Evolutionary conservation across 306 rosid species (phyloP).

Genomic region (Glycine latifolia): DNA sequence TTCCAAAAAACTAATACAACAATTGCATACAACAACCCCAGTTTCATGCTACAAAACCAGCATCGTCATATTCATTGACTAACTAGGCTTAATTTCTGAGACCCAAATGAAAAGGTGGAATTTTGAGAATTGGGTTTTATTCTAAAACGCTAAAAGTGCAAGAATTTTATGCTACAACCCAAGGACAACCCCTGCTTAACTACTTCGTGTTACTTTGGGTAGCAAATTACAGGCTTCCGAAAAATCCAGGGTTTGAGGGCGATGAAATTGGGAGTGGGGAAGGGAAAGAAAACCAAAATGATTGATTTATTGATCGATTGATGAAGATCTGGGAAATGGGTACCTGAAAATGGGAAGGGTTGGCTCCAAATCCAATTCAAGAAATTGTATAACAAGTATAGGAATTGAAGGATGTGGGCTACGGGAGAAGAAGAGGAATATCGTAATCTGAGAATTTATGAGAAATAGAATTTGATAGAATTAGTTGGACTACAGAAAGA

Average conservation of each 20-base stretch:
- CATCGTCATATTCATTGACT: constrained; percentile 41
- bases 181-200: constrained; percentile 1
- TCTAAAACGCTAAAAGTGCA: background rate
- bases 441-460: background rate
- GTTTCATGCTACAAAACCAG: constrained; percentile 46
- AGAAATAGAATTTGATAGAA: background rate
- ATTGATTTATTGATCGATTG: background rate
- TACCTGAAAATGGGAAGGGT: constrained; percentile 2
- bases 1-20: constrained; percentile 28
- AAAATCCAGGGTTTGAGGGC: constrained; percentile 35
- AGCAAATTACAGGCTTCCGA: background rate
- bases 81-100: constrained; percentile 11
- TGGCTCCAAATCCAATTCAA: background rate
- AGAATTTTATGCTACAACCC: background rate
- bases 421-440: background rate
- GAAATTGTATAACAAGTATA: background rate
- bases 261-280: background rate
- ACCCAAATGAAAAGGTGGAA: constrained; percentile 6
- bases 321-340: constrained; percentile 29
- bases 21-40: background rate
- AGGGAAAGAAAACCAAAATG: background rate
- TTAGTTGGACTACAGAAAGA: constrained; percentile 12
- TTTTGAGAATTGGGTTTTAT: constrained; percentile 6
- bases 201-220: constrained; percentile 25
- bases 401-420: constrained; percentile 11